A percentile compares a stretch with the other conserved stretches of the same genome.
Evolutionary conservation across 2,329 filamentous ascomycete genomes (phyloP).

Genomic region (Monilinia vaccinii-corymbosi): DNA sequence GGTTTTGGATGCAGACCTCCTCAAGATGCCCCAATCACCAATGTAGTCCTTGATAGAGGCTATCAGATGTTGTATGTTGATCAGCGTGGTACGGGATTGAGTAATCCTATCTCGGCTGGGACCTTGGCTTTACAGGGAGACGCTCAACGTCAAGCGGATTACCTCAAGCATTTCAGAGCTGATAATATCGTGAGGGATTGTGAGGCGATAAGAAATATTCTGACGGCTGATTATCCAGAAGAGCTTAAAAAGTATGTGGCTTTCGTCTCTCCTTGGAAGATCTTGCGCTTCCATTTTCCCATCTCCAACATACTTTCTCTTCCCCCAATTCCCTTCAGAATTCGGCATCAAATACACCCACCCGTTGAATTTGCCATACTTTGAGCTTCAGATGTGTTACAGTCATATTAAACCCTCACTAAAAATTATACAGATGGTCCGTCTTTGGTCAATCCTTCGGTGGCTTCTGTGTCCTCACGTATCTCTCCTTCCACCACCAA

Average conservation of each 20-base stretch:
- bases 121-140: conserved; percentile 59
- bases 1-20: conserved; percentile 56
- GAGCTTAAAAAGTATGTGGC: conserved; percentile 57
- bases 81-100: conserved; percentile 81
- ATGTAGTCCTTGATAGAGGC: conserved; percentile 62
- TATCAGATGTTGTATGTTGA: conserved; percentile 86
- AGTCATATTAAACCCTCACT: neutral
- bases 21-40: conserved; percentile 63
- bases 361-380: neutral
- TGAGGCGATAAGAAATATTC: conserved; percentile 69
- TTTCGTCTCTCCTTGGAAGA: too few relatives aligned
- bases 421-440: conserved; percentile 56
- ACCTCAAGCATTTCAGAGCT: conserved; percentile 77
- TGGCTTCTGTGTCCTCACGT: conserved; percentile 76
- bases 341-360: neutral
- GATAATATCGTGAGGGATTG: conserved; percentile 86
- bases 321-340: too few relatives aligned
- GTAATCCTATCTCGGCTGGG: conserved; percentile 66
- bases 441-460: conserved; percentile 89
- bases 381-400: neutral
- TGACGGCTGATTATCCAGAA: conserved; percentile 61
- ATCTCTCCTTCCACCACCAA: conserved; percentile 71
- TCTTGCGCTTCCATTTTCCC: neutral
- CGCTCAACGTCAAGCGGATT: conserved; percentile 61
- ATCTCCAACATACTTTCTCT: neutral